phyloP scores from a whole-genome alignment of 1,284 basidiomycete species.

The Coriolopsis trogii region DNA sequence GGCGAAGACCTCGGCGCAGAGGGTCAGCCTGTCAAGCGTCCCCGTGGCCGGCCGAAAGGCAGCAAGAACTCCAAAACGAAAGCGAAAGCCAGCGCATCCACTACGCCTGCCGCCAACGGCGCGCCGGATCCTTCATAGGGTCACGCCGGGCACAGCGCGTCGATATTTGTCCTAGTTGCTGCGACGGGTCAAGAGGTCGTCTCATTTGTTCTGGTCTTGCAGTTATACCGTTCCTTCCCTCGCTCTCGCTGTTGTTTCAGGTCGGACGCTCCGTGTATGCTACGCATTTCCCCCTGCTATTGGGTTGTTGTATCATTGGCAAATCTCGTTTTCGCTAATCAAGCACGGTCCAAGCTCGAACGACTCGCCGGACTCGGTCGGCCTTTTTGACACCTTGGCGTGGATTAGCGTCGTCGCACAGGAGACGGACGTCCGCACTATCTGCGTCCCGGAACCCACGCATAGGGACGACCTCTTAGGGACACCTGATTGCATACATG shows the following conservation, averaged over 20 bases:
- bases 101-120: constrained; percentile 7
- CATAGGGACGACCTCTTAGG: too few species aligned
- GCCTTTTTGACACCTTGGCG: not conserved
- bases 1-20: constrained; percentile 34
- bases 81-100: constrained; percentile 11
- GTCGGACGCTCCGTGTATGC: constrained; percentile 9
- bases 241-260: not conserved
- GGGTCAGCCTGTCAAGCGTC: constrained; percentile 41
- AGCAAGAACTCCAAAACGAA: constrained; percentile 44
- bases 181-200: not conserved
- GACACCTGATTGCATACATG: too few species aligned
- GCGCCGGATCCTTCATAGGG: constrained; percentile 1
- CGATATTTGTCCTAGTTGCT: not conserved
- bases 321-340: constrained; percentile 2
- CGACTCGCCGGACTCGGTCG: too few species aligned
- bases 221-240: not conserved
- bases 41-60: constrained; percentile 48
- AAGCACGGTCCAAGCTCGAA: too few species aligned
- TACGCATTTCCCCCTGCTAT: constrained; percentile 10
- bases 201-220: not conserved
- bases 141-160: not conserved
- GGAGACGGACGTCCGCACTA: constrained; percentile 1
- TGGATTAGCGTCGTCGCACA: constrained; percentile 5
- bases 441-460: too few species aligned
- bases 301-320: constrained; percentile 11